These are phyloP conservation scores for Malassezia cuniculi DNA, from an alignment of 1,284 basidiomycete species.

Conservation along the genomic window DNA sequence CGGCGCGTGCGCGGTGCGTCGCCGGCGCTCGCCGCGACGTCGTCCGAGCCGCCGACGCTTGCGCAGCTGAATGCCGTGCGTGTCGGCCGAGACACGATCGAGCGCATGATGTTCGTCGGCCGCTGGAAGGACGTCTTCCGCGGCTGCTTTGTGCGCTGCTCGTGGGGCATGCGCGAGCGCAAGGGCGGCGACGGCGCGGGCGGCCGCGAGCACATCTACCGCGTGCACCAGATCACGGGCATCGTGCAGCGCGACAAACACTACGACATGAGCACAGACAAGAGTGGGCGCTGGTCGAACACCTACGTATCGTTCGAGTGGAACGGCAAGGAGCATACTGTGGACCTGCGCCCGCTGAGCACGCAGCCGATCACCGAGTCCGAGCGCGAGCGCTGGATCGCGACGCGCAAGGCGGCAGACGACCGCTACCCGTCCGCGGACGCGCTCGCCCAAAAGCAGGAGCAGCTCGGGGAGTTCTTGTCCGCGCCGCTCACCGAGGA, in stretches of 20 bases:
- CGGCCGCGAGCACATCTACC: slow-evolving; percentile 58
- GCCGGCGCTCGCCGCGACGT: slow-evolving; percentile 6
- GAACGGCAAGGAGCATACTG: slow-evolving; percentile 19
- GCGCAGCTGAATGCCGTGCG: slow-evolving; percentile 54
- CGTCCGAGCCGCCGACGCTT: slow-evolving; percentile 52
- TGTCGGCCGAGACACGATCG: slow-evolving; percentile 56
- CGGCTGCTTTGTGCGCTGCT: slow-evolving; percentile 49
- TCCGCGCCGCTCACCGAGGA: slow-evolving; percentile 23
- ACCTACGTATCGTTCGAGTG: slow-evolving; percentile 24
- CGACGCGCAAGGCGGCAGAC: slow-evolving; percentile 9
- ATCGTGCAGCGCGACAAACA: slow-evolving; percentile 53
- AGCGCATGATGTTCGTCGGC: slow-evolving; percentile 56
- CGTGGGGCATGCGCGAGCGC: slow-evolving; percentile 35
- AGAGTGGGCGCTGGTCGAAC: slow-evolving; percentile 26
- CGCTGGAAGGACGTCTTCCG: slow-evolving; percentile 66
- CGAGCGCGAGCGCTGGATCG: slow-evolving; percentile 28
- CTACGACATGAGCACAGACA: slow-evolving; percentile 58
- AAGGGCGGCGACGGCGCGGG: slow-evolving; percentile 53
- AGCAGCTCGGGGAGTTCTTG: slow-evolving; percentile 25
- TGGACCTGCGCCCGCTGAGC: slow-evolving; percentile 17
- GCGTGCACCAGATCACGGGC: slow-evolving; percentile 63
- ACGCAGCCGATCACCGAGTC: slow-evolving; percentile 20
- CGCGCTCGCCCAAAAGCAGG: slow-evolving; percentile 17
- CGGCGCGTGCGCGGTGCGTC: slow-evolving; percentile 2
- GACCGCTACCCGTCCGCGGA: slow-evolving; percentile 14